Base-by-base conservation (phyloP, 495 filamentous ascomycete species). In the Talaromyces stipitatus region DNA sequence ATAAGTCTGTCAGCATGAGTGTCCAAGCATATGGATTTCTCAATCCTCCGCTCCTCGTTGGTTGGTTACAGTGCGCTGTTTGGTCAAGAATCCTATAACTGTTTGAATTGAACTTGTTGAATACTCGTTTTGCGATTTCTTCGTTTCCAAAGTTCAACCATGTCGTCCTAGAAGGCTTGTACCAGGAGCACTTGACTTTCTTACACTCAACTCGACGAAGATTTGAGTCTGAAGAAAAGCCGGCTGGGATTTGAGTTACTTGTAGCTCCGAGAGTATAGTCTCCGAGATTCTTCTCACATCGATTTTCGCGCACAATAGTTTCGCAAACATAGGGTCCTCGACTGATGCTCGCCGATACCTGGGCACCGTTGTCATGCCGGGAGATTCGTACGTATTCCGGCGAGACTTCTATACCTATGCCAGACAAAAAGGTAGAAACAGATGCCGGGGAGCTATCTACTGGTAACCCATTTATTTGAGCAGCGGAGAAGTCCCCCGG, bases 101-200 rank as follows among this genome's bases (percentile, higher is more conserved):
- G 2, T 47, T 50, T 5, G 51, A 14, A 51, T 47, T 55, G 23
- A 62, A 62, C 28, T 62, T 62, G 14, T 43, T 12, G 16, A 36
- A 28, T 2, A 62, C 60, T 38, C 60, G 1, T 16, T 60, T 46
- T 14, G 60, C 60, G 14, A 62, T 56, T 2, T 55, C 57, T 14
- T 48, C 38, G 11, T 33, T 55, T n/a, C 57, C 57, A 60, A 59
- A 62, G 43, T 62, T 62, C 24, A 62, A 20, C 58, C 60, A 62
- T 36, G 32, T 58, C n/a, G 33, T 59, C 18, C 41, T 58, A 33
- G 50, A 60, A n/a, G 57, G 18, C 48, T 62, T 62, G 29, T 62
- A 50, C 60, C 60, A 62, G 11, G 60, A 62, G 12, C 50, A 22
- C 16, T 62, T 22, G 16, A 62, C 60, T 43, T 62, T 62, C 28